Evolutionary conservation across 1,139 yeast genomes (phyloP), one percentile per base, ranked within the genome.

Genomic region (Geotrichum aggregatum): DNA sequence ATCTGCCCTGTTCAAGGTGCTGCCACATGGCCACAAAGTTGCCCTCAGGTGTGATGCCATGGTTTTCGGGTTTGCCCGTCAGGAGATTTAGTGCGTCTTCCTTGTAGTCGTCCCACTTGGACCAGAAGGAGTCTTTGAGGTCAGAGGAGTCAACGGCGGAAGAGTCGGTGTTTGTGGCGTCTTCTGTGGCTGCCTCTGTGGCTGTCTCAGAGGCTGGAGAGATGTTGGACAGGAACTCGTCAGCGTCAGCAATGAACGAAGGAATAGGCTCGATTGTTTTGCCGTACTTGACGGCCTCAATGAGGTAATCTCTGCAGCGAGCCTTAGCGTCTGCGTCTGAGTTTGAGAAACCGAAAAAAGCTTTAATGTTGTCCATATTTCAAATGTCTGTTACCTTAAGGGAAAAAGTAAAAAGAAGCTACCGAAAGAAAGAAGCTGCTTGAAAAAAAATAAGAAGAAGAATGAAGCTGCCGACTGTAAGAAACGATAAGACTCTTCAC

Each of bases 51-150:
- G 30, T 11, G 1, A 33, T 34, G 10, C 47, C 47, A 3, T 35
- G n/a, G 39, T 50, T 46, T 18, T 50, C 47, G 6, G 50, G 50
- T 16, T 34, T 38, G 8, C 40, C 33, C n/a, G 50, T 47, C 39
- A 46, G 19, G 10, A 50, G 30, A 30, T 50, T 50, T 19, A 50
- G 35, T 3, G 50, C 50, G 19, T 50, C 50, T 41, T 50, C 54
- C 31, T 50, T 50, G 26, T 38, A 46, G 10, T 50, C 54, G 30
- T 50, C 54, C 54, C 54, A 50, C 19, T 50, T 46, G 16, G 18
- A 21, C 54, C 54, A 50, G 26, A 50, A 50, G 24, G 41, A 40
- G n/a, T 46, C 49, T 5, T 14, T 28, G 14, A 13, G 47, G 2
- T 19, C 34, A 19, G 22, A 39, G 21, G 28, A 38, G 33, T n/a